A percentile compares a stretch with the other conserved stretches of the same genome.
Conservation (phyloP, 1,284 basidiomycete species). For the Farysia itapuensis region DNA sequence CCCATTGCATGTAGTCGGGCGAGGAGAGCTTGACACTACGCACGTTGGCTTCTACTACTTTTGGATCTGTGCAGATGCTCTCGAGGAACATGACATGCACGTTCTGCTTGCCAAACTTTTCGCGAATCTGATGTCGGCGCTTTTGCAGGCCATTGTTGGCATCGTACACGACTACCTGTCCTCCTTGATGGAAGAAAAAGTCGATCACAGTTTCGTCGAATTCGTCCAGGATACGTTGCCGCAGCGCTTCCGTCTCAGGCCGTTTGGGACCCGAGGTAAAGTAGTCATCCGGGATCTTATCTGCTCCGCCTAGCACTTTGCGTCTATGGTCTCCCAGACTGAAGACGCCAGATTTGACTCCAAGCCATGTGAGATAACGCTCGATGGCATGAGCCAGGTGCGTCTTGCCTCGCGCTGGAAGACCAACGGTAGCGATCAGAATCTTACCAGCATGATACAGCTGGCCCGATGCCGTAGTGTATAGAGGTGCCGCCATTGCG, state of each 20-base stretch:
- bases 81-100: slow-evolving; percentile 86
- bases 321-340: slow-evolving; percentile 92
- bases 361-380: slow-evolving; percentile 94
- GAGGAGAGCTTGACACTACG: slow-evolving; percentile 96
- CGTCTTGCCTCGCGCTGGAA: slow-evolving; percentile 85
- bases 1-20: slow-evolving; percentile 82
- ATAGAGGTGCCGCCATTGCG: slow-evolving; percentile 58
- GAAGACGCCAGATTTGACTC: slow-evolving; percentile 91
- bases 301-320: slow-evolving; percentile 82
- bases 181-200: slow-evolving; percentile 75
- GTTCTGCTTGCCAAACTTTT: slow-evolving; percentile 75
- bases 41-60: slow-evolving; percentile 88
- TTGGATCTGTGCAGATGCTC: slow-evolving; percentile 68
- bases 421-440: slow-evolving; percentile 83
- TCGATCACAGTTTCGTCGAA: slow-evolving; percentile 86
- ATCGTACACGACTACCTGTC: slow-evolving; percentile 97
- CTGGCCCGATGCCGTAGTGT: slow-evolving; percentile 64
- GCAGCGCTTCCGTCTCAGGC: slow-evolving; percentile 74
- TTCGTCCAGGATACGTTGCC: slow-evolving; percentile 73
- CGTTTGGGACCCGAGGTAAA: slow-evolving; percentile 67
- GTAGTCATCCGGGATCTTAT: slow-evolving; percentile 86
- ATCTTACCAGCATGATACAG: slow-evolving; percentile 95
- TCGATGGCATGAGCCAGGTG: slow-evolving; percentile 94
- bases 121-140: slow-evolving; percentile 71
- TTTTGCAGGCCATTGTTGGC: slow-evolving; percentile 88